Percentiles rank a stretch among this genome's conserved stretches.
phyloP scores from a whole-genome alignment of 352 stramenopile species.

The Phytophthora europaea region DNA sequence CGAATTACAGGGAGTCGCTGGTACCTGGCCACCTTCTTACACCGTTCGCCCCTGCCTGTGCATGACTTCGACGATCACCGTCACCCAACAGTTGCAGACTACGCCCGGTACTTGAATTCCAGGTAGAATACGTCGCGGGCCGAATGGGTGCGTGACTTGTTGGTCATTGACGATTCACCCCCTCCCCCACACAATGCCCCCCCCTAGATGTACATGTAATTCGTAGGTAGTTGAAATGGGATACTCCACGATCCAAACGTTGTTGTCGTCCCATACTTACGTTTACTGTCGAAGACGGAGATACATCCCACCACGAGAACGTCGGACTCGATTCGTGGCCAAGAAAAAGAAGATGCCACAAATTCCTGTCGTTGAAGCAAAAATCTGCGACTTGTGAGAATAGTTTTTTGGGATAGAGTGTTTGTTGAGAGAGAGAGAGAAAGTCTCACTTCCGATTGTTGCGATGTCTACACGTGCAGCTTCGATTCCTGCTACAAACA shows the following conservation, averaged over 20 bases:
- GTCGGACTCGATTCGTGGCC: no score
- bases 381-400: not conserved
- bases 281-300: not conserved
- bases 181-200: no score
- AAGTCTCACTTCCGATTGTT: conserved; percentile 2
- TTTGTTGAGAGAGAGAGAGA: conserved; percentile 14
- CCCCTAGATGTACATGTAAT: not conserved
- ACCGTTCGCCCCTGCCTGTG: not conserved
- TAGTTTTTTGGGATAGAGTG: not conserved
- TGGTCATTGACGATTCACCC: no score
- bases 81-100: not conserved
- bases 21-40: no score
- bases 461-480: not conserved
- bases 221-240: not conserved
- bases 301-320: no score
- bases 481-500: not conserved
- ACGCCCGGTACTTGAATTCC: not conserved
- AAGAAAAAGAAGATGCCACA: no score
- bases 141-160: no score
- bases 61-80: not conserved
- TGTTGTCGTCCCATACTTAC: not conserved
- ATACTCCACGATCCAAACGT: not conserved
- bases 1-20: not conserved
- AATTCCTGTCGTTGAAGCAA: not conserved
- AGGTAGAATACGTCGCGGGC: no score